Evolutionary conservation across 225 moss, liverwort and hornwort species (phyloP).

Genomic region (Thuidium tamariscinum): DNA sequence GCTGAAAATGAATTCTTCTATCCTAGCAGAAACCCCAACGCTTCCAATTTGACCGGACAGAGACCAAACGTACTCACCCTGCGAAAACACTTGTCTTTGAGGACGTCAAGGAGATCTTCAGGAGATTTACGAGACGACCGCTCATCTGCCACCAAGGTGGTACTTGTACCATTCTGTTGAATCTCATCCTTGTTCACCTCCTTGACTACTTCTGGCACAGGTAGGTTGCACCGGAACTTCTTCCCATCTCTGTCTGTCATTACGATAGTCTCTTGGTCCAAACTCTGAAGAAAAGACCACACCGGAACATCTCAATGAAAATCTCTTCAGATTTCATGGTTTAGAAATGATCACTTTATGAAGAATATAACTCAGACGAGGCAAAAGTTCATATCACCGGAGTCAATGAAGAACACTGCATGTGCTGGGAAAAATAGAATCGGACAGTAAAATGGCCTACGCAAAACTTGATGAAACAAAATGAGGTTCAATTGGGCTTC

Average conservation of each 20-base stretch:
- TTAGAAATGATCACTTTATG: background rate
- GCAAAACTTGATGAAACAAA: background rate
- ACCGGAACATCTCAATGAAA: background rate
- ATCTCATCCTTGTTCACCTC: slow-evolving; percentile 26
- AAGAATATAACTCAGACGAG: background rate
- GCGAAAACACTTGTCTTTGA: slow-evolving; percentile 49
- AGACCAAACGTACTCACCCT: slow-evolving; percentile 32
- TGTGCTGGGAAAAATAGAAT: background rate
- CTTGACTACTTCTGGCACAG: slow-evolving; percentile 33
- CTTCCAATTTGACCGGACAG: background rate
- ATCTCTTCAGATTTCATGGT: background rate
- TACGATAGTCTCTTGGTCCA: slow-evolving; percentile 64
- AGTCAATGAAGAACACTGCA: background rate
- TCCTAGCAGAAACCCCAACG: background rate
- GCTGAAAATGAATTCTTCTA: background rate
- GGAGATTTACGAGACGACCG: slow-evolving; percentile 70
- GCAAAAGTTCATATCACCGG: background rate
- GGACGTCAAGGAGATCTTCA: slow-evolving; percentile 68
- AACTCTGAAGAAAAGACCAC: slow-evolving; percentile 16
- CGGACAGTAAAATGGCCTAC: background rate
- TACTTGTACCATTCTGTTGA: slow-evolving; percentile 53
- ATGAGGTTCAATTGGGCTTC: background rate
- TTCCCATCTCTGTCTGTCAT: slow-evolving; percentile 88
- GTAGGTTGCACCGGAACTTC: slow-evolving; percentile 73
- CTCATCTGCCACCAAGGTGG: slow-evolving; percentile 52